Evolutionary conservation across 2,329 filamentous ascomycete genomes (phyloP).

Genomic region (Apiospora sp.): DNA sequence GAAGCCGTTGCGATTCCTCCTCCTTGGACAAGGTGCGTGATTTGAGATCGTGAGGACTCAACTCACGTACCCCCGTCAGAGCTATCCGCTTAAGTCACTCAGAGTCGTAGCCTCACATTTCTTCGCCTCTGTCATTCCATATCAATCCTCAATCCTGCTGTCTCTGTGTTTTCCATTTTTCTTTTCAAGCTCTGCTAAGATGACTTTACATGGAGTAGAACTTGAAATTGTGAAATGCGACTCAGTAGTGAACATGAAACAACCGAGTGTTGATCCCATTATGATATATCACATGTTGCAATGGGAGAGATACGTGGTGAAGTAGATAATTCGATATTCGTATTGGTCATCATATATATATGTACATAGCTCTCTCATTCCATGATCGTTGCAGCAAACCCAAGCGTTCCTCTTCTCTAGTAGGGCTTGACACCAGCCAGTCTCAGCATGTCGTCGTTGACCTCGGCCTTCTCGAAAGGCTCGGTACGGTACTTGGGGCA

Average conservation of each 20-base stretch:
- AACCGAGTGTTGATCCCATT: no score
- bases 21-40: no score
- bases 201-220: not conserved
- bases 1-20: not conserved
- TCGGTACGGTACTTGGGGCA: conserved; percentile 46
- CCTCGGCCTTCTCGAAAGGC: conserved; percentile 47
- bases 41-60: no score
- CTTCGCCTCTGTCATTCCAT: not conserved
- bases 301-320: not conserved
- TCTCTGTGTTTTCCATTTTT: not conserved
- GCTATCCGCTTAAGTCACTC: not conserved
- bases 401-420: not conserved
- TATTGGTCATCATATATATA: not conserved
- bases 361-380: not conserved
- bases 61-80: no score
- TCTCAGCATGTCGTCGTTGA: conserved; percentile 44
- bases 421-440: conserved; percentile 45
- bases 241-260: not conserved
- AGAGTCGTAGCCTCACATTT: not conserved
- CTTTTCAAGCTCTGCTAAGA: not conserved
- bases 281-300: not conserved
- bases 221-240: no score
- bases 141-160: not conserved
- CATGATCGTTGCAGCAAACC: not conserved
- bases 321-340: not conserved